Conservation (phyloP, 306 rosid species). For the Pyrus bretschneideri region DNA sequence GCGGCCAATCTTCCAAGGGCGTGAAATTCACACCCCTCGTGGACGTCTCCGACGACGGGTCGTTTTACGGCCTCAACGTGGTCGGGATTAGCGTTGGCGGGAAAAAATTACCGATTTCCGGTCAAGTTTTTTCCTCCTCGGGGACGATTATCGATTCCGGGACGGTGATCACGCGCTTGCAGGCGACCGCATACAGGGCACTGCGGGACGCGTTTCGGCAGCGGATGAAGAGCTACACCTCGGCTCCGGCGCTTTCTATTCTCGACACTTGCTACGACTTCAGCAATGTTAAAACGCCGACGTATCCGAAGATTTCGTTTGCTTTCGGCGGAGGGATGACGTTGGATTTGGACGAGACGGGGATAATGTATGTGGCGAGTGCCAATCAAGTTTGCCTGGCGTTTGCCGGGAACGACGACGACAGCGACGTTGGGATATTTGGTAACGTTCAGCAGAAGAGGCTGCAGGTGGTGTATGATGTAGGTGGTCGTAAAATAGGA, state of each 20-base stretch:
- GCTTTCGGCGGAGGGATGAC: slow-evolving; percentile 22
- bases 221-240: slow-evolving; percentile 39
- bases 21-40: slow-evolving; percentile 49
- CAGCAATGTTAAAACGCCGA: background rate
- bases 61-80: slow-evolving; percentile 48
- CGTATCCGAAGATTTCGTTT: slow-evolving; percentile 38
- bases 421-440: slow-evolving; percentile 1
- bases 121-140: slow-evolving; percentile 29
- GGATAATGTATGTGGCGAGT: slow-evolving; percentile 25
- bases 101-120: slow-evolving; percentile 20
- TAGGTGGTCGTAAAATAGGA: slow-evolving; percentile 7
- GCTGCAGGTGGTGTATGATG: slow-evolving; percentile 20
- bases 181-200: slow-evolving; percentile 43
- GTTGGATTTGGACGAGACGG: slow-evolving; percentile 21
- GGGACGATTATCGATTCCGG: slow-evolving; percentile 74
- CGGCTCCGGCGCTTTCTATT: slow-evolving; percentile 17
- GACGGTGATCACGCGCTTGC: slow-evolving; percentile 58
- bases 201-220: slow-evolving; percentile 26
- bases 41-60: background rate
- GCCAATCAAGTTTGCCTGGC: slow-evolving; percentile 1
- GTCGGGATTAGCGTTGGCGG: slow-evolving; percentile 37
- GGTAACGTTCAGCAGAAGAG: slow-evolving; percentile 12
- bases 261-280: slow-evolving; percentile 71
- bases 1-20: background rate
- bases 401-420: slow-evolving; percentile 1